Evolutionary conservation across 2,329 filamentous ascomycete species (phyloP).

Genomic region (Didymella lethalis): DNA sequence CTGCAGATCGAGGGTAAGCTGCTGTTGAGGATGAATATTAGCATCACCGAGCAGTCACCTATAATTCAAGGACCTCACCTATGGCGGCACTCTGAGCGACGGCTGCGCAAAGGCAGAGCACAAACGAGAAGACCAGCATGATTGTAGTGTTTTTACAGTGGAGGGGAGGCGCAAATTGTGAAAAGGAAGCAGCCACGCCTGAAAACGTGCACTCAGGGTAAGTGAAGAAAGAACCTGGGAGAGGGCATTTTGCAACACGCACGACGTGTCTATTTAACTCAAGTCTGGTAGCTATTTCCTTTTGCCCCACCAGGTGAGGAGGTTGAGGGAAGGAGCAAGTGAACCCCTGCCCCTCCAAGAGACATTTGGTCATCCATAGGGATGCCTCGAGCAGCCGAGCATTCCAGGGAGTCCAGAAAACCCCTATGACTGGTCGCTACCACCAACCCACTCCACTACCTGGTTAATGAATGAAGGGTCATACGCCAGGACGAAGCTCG

Average conservation of each 20-base stretch:
- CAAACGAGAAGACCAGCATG: slow-evolving; percentile 38
- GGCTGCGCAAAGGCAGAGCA: slow-evolving; percentile 43
- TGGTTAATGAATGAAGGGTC: slow-evolving; percentile 28
- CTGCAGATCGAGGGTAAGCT: slow-evolving; percentile 15
- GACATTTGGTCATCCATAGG: slow-evolving; percentile 25
- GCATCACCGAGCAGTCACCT: slow-evolving; percentile 9
- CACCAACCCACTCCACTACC: slow-evolving; percentile 16
- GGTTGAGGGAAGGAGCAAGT: slow-evolving; percentile 15
- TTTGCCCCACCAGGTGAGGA: slow-evolving; percentile 10
- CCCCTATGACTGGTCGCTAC: slow-evolving; percentile 26
- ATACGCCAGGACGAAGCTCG: slow-evolving; percentile 28
- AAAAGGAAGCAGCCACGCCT: not conserved
- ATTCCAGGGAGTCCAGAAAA: slow-evolving; percentile 16
- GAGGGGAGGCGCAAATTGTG: slow-evolving; percentile 4
- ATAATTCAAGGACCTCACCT: not conserved
- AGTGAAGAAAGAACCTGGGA: slow-evolving; percentile 3
- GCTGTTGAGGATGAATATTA: slow-evolving; percentile 22
- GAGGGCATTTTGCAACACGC: slow-evolving; percentile 7
- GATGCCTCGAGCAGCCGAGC: slow-evolving; percentile 14
- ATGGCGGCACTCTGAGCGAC: slow-evolving; percentile 31
- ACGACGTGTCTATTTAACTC: slow-evolving; percentile 21
- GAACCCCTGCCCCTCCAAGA: slow-evolving; percentile 22
- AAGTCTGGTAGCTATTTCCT: slow-evolving; percentile 1
- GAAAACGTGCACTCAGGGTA: not conserved
- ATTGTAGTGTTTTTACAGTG: not conserved